phyloP scores from a whole-genome alignment of 768 basidiomycete species.

The Amanita subjunquillea region DNA sequence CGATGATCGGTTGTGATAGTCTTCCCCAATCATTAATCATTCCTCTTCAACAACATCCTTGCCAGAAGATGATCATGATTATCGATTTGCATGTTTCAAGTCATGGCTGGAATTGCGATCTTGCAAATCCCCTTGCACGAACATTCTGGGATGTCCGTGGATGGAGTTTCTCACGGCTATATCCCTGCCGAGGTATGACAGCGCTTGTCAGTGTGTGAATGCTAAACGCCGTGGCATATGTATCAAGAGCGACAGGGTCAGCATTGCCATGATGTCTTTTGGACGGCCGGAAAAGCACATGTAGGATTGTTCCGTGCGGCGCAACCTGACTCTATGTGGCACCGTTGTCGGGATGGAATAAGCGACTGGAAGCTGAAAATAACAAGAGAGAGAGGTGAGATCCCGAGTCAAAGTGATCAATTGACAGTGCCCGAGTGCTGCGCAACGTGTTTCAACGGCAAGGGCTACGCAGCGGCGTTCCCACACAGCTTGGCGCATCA shows the following conservation, averaged over 20 bases:
- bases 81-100: background rate
- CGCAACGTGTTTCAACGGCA: constrained; percentile 5
- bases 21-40: background rate
- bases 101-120: background rate
- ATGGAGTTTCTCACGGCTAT: background rate
- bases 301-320: no score
- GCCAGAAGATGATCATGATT: background rate
- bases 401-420: constrained; percentile 1
- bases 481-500: constrained; percentile 5
- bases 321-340: background rate
- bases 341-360: background rate
- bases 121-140: background rate
- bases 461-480: background rate
- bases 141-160: background rate
- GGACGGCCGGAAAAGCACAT: background rate
- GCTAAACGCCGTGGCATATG: constrained; percentile 1
- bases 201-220: background rate
- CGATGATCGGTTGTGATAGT: background rate
- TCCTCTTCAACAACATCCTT: background rate
- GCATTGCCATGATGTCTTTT: background rate
- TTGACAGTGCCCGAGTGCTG: constrained; percentile 1
- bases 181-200: constrained; percentile 2
- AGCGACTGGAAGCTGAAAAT: background rate
- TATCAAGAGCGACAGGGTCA: background rate
- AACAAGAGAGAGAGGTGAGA: background rate